Evolutionary conservation across 345 rosid genomes (phyloP).

Genomic region (Melaleuca alternifolia): DNA sequence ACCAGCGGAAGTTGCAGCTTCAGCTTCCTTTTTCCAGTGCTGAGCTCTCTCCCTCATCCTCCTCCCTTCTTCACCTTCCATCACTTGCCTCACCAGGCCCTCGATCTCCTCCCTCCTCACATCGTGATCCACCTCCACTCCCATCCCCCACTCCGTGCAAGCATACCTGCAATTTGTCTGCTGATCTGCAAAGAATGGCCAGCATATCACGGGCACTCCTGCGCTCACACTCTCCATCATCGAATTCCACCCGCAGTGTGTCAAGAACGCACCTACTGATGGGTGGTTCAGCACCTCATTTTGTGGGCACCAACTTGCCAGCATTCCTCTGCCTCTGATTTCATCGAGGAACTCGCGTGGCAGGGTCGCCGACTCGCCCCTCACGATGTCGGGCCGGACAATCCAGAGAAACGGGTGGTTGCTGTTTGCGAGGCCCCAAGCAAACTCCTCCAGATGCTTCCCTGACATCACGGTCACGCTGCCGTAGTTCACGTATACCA

Average conservation of each 20-base stretch:
- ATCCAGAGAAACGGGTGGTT: constrained; percentile 6
- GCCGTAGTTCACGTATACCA: constrained; percentile 12
- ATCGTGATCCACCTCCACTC: constrained; percentile 7
- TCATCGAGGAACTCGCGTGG: background rate
- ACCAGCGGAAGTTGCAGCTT: background rate
- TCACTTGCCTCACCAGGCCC: background rate
- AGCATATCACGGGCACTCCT: constrained; percentile 6
- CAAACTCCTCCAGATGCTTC: constrained; percentile 3
- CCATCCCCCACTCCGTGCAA: constrained; percentile 11
- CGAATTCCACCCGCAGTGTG: background rate
- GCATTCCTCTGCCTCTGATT: background rate
- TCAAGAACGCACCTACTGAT: constrained; percentile 3
- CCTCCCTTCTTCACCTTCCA: constrained; percentile 5
- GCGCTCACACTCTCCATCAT: background rate
- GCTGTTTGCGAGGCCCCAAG: constrained; percentile 8
- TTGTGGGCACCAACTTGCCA: constrained; percentile 7
- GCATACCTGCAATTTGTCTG: constrained; percentile 15
- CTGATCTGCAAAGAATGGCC: constrained; percentile 13
- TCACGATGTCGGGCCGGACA: constrained; percentile 6
- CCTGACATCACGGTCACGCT: background rate
- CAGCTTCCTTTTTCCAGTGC: constrained; percentile 1
- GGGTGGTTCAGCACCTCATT: constrained; percentile 3
- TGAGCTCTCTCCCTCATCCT: background rate
- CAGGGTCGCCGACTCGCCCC: background rate
- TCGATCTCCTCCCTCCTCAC: constrained; percentile 8